Conservation (phyloP, 345 rosid genomes). For the Hibiscus trionum region DNA sequence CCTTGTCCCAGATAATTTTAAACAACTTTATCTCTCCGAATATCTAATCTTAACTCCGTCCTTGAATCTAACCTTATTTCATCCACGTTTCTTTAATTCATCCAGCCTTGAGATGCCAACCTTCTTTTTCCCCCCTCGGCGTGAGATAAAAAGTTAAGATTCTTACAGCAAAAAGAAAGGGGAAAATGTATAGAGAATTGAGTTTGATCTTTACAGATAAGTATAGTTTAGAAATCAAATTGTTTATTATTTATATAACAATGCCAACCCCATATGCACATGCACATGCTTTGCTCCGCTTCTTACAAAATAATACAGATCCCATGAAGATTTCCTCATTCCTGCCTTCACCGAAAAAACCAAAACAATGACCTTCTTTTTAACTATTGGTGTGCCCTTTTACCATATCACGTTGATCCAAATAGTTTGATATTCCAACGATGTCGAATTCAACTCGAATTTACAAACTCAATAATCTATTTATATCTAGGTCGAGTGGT, state of each 20-base stretch:
- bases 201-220: background rate
- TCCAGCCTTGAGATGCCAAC: background rate
- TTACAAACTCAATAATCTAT: no score
- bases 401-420: background rate
- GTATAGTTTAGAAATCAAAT: background rate
- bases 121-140: background rate
- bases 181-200: background rate
- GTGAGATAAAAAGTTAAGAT: background rate
- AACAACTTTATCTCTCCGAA: no score
- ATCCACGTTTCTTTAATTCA: no score
- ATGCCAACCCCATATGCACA: background rate
- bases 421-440: background rate
- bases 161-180: background rate
- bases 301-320: conserved; percentile 1
- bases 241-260: background rate
- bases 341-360: background rate
- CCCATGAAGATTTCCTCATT: background rate
- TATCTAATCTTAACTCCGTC: no score
- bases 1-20: no score
- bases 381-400: background rate
- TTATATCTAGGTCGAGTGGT: no score
- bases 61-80: no score
- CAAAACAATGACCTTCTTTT: background rate
- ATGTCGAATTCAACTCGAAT: background rate
- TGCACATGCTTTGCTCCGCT: background rate